Percentiles rank a stretch among this genome's conserved stretches.
Evolutionary conservation across 768 basidiomycete genomes (phyloP).

Genomic region (Phlebiopsis gigantea): DNA sequence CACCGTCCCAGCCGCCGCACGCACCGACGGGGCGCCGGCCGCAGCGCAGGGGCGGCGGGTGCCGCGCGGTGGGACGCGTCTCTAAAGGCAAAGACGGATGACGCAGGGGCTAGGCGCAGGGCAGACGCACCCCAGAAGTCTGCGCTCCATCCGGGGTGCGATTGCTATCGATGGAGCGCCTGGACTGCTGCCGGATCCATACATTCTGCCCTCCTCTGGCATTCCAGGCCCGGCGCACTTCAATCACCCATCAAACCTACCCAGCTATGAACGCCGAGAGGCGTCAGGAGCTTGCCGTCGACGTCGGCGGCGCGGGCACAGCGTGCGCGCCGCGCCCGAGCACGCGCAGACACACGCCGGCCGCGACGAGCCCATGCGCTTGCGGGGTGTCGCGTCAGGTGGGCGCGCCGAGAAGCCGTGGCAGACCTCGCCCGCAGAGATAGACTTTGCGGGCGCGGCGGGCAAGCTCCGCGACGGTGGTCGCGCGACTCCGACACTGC

Average conservation of each 20-base stretch:
- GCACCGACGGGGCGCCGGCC: not conserved
- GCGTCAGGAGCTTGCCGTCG: not conserved
- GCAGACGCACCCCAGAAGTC: conserved; percentile 2
- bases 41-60: not conserved
- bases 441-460: too few relatives aligned
- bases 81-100: too few relatives aligned
- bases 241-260: conserved; percentile 3
- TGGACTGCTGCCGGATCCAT: not conserved
- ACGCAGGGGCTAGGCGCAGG: not conserved
- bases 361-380: too few relatives aligned
- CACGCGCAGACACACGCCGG: too few relatives aligned
- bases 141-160: conserved; percentile 1
- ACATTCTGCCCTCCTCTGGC: not conserved
- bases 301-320: too few relatives aligned
- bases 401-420: too few relatives aligned
- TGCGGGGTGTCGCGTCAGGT: too few relatives aligned
- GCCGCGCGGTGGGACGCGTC: not conserved
- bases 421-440: too few relatives aligned
- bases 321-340: not conserved
- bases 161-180: not conserved
- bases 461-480: too few relatives aligned
- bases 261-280: not conserved
- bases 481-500: too few relatives aligned
- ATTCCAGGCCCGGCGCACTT: not conserved
- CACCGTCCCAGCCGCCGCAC: not conserved